Evolutionary conservation across 208 protist genomes (phyloP), one percentile per base, ranked within the genome.

Genomic region (Plasmodiophora brassicae): DNA sequence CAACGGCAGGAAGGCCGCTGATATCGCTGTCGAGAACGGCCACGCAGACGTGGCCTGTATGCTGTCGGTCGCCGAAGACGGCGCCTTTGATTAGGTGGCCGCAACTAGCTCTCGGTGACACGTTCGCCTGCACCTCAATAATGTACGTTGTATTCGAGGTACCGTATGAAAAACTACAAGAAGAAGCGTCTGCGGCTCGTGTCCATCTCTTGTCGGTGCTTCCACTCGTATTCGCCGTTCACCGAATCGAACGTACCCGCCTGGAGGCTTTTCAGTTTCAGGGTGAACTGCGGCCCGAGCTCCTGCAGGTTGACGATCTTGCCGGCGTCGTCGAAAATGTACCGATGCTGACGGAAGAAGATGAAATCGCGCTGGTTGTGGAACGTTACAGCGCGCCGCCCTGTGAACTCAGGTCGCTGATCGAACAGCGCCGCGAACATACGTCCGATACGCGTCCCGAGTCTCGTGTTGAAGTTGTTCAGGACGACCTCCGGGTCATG

Each of bases 301-400:
- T 65, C 84, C 28, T 87, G 71, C 45, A 87, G 28, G 25, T 87
- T 22, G 20, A 87, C 71, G n/a, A 14, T 25, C n/a, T 85, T 71
- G 14, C 84, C 86, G 10, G 28, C 90, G 32, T 90, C 78, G 8
- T 93, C 60, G 84, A 95, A 96, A 25, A 95, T 93, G 90, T 96
- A 96, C 45, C 94, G 71, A 90, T 97, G 95, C 43, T 95, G 94
- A 28, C 96, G 86, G 91, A 97, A 95, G 87, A 97, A 97, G 44
- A 97, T 95, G 71, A 95, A 97, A 91, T 97, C 96, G 84, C 96
- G 89, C 88, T 96, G 95, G 72, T 95, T 95, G 90, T 92, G 90
- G 35, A 91, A 95, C 36, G 96, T 97, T 32, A 94, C 91, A 1
- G 95, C 95, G 35, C 92, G 86, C 32, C 95, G 89, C 38, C 94